Base-by-base conservation (phyloP, 305 asterid genomes). In the Coffea humblotiana region DNA sequence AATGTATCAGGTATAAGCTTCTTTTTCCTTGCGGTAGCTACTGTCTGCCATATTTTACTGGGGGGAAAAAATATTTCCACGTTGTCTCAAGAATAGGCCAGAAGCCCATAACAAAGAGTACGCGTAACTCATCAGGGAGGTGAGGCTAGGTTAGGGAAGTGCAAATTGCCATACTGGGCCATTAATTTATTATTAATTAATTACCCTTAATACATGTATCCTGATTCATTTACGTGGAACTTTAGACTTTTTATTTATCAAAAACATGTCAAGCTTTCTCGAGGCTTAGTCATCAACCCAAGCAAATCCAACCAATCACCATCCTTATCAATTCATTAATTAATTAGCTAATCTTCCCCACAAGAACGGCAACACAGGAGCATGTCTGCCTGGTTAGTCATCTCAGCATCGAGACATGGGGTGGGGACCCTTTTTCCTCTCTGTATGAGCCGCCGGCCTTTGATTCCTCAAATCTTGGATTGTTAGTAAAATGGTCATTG, bases 241-340 rank as follows among this genome's bases (percentile, higher is more conserved):
- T 61, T 61, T 18, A 56, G 13, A 18, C 32, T 61, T 40, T 68
- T 54, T 32, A 32, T 32, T 32, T 32, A 32, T 32, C 67, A 67
- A 16, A 25, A 66, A 32, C 32, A 78, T 40, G 56, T 40, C 0
- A 35, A 45, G 73, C 78, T 63, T 45, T 43, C 60, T 68, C n/a
- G 61, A 2, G 12, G 58, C 77, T 71, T 71, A 71, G 52, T 79
- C 82, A 79, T 79, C 78, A 79, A 72, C 29, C 37, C 61, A 23
- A 72, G 37, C 78, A 72, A 79, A 72, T 48, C 73, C 82, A 72
- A 37, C 82, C 73, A 79, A 72, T 61, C 49, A 61, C 32, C 58
- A 40, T 48, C 74, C 78, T 79, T 61, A 72, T 79, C 74, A 23
- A 1, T n/a, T 11, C 1, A 23, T 40, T 32, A 43, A 60, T 13